Evolutionary conservation across 768 basidiomycete genomes (phyloP), one percentile per base, ranked within the genome.

Genomic region (Suillus placidus): DNA sequence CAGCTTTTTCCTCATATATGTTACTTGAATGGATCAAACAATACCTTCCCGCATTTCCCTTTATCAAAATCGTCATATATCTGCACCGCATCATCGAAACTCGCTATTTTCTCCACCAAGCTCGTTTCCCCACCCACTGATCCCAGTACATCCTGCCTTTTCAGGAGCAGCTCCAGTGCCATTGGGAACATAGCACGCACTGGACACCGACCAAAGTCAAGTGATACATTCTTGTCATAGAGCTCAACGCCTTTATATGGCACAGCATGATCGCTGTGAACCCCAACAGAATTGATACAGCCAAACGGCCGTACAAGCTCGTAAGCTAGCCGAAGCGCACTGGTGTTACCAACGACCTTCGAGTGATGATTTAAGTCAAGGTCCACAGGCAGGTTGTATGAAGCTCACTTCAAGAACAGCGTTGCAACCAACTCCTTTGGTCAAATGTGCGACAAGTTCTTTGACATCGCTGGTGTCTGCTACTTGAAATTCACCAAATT

Each of bases 121-220:
- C 87, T 88, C 10, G 82, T 81, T 16, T 82, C 78, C 37, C 82
- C 78, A 5, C 92, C 91, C 0, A 92, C 82, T n/a, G 80, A 78
- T n/a, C 89, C 90, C 67, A 94, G 89, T 1, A 93, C 80, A 69
- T 92, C 90, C 71, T 89, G 89, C 38, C 88, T 80, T 70, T 87
- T 87, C 54, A 89, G 80, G 37, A 94, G 77, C 35, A 94, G 74
- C 69, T 88, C 88, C 47, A 91, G 82, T 2, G 91, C 92, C 64
- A 84, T 75, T 12, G 89, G 88, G 70, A 93, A 88, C 84, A 93
- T 87, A 1, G 91, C 87, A 16, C 89, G 86, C 6, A 91, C 91
- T 18, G 91, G 92, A 69, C 92, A 93, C 10, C 92, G 86, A 10
- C 93, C 93, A 72, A 93, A 94, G 70, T 92, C 88, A 32, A 92